phyloP scores from a whole-genome alignment of 768 basidiomycete species.

The Kwoniella botswanensis region DNA sequence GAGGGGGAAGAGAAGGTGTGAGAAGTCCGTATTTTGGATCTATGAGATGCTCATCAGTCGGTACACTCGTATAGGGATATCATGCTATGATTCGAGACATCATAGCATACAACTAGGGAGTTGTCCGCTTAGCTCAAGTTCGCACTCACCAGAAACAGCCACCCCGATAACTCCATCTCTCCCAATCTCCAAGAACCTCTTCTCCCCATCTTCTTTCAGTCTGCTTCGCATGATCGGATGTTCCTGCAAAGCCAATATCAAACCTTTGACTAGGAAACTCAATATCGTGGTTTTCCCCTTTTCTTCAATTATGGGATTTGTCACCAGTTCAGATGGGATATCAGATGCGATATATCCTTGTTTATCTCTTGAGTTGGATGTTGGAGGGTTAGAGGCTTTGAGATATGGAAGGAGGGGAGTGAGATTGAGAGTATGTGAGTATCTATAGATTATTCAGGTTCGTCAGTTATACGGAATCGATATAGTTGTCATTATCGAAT shows the following conservation, averaged over 20 bases:
- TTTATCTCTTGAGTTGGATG: background rate
- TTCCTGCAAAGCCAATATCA: conserved; percentile 49
- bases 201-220: conserved; percentile 30
- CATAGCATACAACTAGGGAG: no score
- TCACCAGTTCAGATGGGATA: conserved; percentile 34
- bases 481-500: no score
- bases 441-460: conserved; percentile 25
- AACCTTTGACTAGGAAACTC: conserved; percentile 45
- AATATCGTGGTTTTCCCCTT: conserved; percentile 40
- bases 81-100: no score
- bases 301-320: conserved; percentile 22
- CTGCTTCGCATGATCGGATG: conserved; percentile 51
- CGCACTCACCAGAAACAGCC: conserved; percentile 52
- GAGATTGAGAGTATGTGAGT: conserved; percentile 50
- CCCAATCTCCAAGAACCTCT: conserved; percentile 39
- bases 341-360: conserved; percentile 40
- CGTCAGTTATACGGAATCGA: no score
- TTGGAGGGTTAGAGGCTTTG: conserved; percentile 30
- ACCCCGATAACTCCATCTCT: conserved; percentile 44
- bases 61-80: no score
- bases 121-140: no score
- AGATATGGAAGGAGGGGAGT: conserved; percentile 48
- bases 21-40: conserved; percentile 50
- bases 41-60: conserved; percentile 7
- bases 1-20: conserved; percentile 45